phyloP scores from a whole-genome alignment of 257 asterid genomes.

The Penstemon newberryi region DNA sequence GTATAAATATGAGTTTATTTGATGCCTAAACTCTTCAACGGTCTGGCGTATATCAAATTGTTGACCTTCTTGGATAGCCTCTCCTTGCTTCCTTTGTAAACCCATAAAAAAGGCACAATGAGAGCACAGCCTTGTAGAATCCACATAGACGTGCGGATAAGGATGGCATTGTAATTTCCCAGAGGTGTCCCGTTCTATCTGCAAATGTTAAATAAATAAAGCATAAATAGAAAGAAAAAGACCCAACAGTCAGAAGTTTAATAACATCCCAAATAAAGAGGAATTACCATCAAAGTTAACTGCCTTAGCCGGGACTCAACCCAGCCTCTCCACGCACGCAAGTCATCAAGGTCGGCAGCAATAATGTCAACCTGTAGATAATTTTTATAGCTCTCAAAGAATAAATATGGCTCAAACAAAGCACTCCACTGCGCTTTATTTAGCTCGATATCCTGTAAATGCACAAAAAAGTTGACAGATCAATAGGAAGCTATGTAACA shows the following conservation, averaged over 20 bases:
- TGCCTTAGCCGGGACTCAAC: constrained; percentile 95
- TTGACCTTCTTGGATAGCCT: constrained; percentile 80
- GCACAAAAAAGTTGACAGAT: constrained; percentile 24
- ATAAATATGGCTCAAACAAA: constrained; percentile 77
- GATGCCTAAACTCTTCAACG: constrained; percentile 89
- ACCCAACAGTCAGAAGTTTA: not conserved
- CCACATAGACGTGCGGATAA: constrained; percentile 70
- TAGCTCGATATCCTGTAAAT: constrained; percentile 84
- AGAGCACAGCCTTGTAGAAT: constrained; percentile 63
- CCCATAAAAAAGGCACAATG: constrained; percentile 91
- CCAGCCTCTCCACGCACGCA: constrained; percentile 99
- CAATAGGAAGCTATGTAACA: constrained; percentile 13
- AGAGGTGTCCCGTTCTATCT: constrained; percentile 87
- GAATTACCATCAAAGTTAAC: constrained; percentile 80
- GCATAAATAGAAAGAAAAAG: constrained; percentile 25
- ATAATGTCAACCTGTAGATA: constrained; percentile 83
- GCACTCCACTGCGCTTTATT: constrained; percentile 70
- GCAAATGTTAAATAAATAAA: constrained; percentile 40
- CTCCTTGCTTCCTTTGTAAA: constrained; percentile 84
- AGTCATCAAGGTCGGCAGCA: constrained; percentile 82
- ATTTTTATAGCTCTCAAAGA: constrained; percentile 87
- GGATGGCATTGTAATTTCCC: constrained; percentile 96
- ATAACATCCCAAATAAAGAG: constrained; percentile 28
- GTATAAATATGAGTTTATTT: constrained; percentile 64
- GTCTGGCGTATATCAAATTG: constrained; percentile 92